Percentiles rank a stretch among this genome's conserved stretches.
Evolutionary conservation across 148 eudicot species (phyloP).

Genomic region (Chenopodium formosanum): DNA sequence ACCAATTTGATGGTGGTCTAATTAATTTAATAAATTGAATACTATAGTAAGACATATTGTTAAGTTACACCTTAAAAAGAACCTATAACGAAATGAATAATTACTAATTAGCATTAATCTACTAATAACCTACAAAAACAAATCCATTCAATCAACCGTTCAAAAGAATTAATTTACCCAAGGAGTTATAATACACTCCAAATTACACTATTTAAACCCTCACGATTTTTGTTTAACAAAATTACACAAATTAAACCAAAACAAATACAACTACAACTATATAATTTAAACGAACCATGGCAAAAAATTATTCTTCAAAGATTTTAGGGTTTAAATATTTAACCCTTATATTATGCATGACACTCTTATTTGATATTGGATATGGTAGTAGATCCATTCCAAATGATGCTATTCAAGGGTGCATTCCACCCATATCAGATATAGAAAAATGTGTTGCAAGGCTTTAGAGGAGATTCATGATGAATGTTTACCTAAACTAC

Average conservation of each 20-base stretch:
- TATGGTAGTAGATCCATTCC: neutral
- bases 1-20: too few species aligned
- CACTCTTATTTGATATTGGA: neutral
- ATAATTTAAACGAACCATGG: neutral
- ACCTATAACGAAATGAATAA: too few species aligned
- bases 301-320: neutral
- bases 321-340: neutral
- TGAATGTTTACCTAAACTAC: neutral
- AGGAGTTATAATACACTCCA: too few species aligned
- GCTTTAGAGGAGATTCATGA: neutral
- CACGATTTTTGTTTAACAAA: neutral
- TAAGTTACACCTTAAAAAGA: too few species aligned
- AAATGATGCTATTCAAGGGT: neutral
- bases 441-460: slow-evolving; percentile 3
- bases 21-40: too few species aligned
- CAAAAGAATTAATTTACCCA: too few species aligned
- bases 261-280: too few species aligned
- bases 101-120: too few species aligned
- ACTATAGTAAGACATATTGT: too few species aligned
- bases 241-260: neutral
- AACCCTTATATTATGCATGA: neutral
- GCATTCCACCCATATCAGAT: neutral
- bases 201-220: too few species aligned
- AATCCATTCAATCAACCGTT: too few species aligned
- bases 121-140: neutral